Conservation (phyloP, 768 basidiomycete species). For the Fibroporia radiculosa region DNA sequence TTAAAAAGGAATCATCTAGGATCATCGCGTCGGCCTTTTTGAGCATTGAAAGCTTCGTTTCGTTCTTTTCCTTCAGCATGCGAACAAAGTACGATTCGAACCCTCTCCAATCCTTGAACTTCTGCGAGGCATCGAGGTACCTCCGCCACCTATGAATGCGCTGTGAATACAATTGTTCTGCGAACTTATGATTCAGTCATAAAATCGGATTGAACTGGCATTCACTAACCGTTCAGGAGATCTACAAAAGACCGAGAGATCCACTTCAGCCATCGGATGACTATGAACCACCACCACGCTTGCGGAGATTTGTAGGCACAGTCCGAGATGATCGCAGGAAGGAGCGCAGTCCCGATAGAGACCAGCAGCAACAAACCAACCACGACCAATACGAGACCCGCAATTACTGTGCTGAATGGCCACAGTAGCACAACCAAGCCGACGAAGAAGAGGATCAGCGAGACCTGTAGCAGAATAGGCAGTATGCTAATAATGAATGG, state of each 20-base stretch:
- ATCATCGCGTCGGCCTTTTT: conserved; percentile 9
- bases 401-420: conserved; percentile 12
- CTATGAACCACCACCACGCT: conserved; percentile 7
- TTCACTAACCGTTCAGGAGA: too few species aligned
- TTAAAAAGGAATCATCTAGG: conserved; percentile 13
- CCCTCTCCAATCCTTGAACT: neutral
- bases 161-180: too few species aligned
- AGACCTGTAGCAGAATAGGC: conserved; percentile 13
- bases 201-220: too few species aligned
- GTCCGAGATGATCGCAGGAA: conserved; percentile 6
- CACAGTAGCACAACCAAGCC: conserved; percentile 18
- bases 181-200: too few species aligned
- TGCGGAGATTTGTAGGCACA: conserved; percentile 13
- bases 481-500: conserved; percentile 8
- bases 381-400: conserved; percentile 4
- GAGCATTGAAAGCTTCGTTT: neutral
- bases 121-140: neutral
- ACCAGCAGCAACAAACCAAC: conserved; percentile 1
- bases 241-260: neutral
- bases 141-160: too few species aligned
- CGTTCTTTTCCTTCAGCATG: neutral
- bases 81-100: neutral
- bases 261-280: neutral
- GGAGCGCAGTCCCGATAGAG: conserved; percentile 1
- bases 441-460: conserved; percentile 14